Percentiles rank a stretch among this genome's conserved stretches.
These are phyloP conservation scores for Pleurotus citrinopileatus DNA, from an alignment of 768 basidiomycete species.

Conservation along the genomic window DNA sequence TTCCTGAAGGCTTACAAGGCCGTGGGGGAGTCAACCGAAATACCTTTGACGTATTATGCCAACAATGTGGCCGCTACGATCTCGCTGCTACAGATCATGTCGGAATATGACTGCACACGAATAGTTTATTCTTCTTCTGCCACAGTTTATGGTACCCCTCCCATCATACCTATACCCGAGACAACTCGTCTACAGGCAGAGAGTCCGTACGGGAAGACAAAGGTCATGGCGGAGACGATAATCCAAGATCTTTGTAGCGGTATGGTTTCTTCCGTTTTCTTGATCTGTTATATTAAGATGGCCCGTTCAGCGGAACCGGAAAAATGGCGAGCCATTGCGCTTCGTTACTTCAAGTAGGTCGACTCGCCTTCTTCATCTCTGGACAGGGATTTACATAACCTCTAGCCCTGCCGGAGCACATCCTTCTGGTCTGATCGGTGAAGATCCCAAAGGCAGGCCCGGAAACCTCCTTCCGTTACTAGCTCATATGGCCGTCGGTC, in stretches of 20 bases:
- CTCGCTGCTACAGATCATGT: conserved; percentile 83
- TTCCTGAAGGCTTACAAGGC: conserved; percentile 94
- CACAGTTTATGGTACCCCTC: conserved; percentile 95
- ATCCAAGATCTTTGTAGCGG: conserved; percentile 85
- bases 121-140: conserved; percentile 98
- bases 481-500: conserved; percentile 92
- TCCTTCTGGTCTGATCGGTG: conserved; percentile 91
- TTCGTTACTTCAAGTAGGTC: conserved; percentile 94
- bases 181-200: conserved; percentile 82
- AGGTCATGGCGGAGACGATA: conserved; percentile 90
- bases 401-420: conserved; percentile 95
- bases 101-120: conserved; percentile 76
- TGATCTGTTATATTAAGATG: conserved; percentile 12
- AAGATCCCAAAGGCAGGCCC: conserved; percentile 94
- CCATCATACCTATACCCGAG: conserved; percentile 91
- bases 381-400: not conserved
- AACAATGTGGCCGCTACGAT: conserved; percentile 93
- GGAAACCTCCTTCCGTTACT: conserved; percentile 93
- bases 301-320: conserved; percentile 56
- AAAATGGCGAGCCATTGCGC: conserved; percentile 78
- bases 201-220: conserved; percentile 95
- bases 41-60: conserved; percentile 88
- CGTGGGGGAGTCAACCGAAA: conserved; percentile 94
- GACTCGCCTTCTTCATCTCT: not conserved
- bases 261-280: conserved; percentile 29